Conservation (phyloP, 108 stramenopile genomes). For the Skeletonema menzelii region DNA sequence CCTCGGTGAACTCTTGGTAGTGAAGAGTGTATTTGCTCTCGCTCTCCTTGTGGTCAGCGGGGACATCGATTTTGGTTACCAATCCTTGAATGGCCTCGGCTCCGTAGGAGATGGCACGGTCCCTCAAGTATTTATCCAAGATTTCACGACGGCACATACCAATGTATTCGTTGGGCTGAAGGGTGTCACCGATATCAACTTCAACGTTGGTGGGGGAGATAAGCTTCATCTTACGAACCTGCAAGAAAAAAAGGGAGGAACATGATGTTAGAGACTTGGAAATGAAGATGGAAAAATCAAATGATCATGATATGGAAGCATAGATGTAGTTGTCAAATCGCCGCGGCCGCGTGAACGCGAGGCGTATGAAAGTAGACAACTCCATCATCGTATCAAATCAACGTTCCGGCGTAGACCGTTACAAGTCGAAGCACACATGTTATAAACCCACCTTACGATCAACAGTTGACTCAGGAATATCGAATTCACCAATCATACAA, state of each 20-base stretch:
- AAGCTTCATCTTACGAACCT: constrained; percentile 97
- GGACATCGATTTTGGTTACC: constrained; percentile 92
- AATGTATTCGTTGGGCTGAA: constrained; percentile 97
- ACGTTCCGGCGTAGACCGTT: background rate
- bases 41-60: constrained; percentile 78
- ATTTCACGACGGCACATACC: constrained; percentile 99
- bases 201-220: constrained; percentile 96
- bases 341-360: background rate
- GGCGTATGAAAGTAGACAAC: background rate
- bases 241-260: background rate
- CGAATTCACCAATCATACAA: constrained; percentile 98
- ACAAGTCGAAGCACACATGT: background rate
- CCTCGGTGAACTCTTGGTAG: constrained; percentile 81
- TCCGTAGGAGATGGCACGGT: constrained; percentile 95
- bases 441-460: constrained; percentile 91
- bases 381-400: background rate
- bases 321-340: background rate
- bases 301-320: background rate
- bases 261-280: background rate
- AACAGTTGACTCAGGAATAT: constrained; percentile 92
- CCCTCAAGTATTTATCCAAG: constrained; percentile 94
- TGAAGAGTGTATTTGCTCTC: constrained; percentile 85
- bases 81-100: constrained; percentile 92
- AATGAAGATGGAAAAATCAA: background rate
- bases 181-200: constrained; percentile 96